Evolutionary conservation across 2,329 filamentous ascomycete species (phyloP).

Genomic region (Phyllachora maydis): DNA sequence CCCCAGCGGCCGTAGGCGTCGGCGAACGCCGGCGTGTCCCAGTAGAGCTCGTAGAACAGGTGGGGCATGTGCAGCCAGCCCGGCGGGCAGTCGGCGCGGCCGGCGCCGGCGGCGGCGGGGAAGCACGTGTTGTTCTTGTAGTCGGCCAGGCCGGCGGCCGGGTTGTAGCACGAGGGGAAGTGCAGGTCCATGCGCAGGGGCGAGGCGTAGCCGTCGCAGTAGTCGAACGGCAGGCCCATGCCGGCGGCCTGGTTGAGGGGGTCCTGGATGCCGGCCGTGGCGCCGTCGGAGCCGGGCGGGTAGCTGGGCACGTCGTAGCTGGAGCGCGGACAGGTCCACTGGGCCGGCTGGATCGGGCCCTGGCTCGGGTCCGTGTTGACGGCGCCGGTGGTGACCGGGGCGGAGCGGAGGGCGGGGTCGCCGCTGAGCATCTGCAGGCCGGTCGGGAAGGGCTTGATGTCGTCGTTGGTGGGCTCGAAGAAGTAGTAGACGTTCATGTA

Average conservation of each 20-base stretch:
- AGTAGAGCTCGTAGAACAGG: slow-evolving; percentile 38
- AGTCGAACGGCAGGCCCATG: slow-evolving; percentile 46
- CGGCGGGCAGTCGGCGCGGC: slow-evolving; percentile 29
- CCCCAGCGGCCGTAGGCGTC: slow-evolving; percentile 24
- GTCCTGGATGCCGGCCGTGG: slow-evolving; percentile 30
- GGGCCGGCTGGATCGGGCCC: slow-evolving; percentile 29
- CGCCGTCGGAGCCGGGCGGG: slow-evolving; percentile 31
- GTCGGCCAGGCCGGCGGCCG: slow-evolving; percentile 33
- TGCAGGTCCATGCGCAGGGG: slow-evolving; percentile 46
- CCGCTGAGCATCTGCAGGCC: slow-evolving; percentile 55
- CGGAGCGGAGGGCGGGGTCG: slow-evolving; percentile 33
- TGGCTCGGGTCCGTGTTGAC: slow-evolving; percentile 27
- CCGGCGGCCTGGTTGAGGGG: slow-evolving; percentile 32
- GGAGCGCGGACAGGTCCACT: slow-evolving; percentile 38
- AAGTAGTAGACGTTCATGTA: slow-evolving; percentile 67
- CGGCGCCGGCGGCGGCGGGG: slow-evolving; percentile 23
- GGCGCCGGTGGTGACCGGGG: slow-evolving; percentile 28
- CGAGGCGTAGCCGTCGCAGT: slow-evolving; percentile 42
- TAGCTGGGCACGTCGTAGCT: slow-evolving; percentile 28
- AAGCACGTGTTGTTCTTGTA: slow-evolving; percentile 46
- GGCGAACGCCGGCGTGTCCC: slow-evolving; percentile 31
- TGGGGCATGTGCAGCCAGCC: slow-evolving; percentile 34
- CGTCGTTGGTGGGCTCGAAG: slow-evolving; percentile 42
- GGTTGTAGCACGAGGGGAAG: slow-evolving; percentile 59
- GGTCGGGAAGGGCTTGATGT: slow-evolving; percentile 47